Base-by-base conservation (phyloP, 2,329 filamentous ascomycete species). In the Rutstroemia sp. region DNA sequence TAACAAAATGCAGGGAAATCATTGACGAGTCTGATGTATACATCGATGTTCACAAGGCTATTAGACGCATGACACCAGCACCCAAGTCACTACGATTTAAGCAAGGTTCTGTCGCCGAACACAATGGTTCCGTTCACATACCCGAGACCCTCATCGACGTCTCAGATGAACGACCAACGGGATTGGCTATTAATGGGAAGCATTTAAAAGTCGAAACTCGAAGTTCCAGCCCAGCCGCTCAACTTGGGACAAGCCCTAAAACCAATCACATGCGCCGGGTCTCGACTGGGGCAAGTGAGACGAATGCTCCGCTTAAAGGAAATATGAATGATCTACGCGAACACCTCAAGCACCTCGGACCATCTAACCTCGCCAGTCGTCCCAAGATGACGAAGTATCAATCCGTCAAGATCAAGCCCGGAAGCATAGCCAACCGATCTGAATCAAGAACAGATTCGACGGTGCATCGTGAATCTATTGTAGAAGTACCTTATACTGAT, bases 11-110 rank as follows among this genome's bases (percentile, higher is more conserved):
- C 57, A 92, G 88, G 76, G 94, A 99, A 79, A 99, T 97, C 62
- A 95, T 99, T 60, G 94, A 99, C 70, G 94, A 99, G 72, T 97
- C 92, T 0, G 94, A 99, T 72, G 94, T 99, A 10, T 99, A 95
- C 67, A 87, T 99, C 61, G 94, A 99, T 71, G 91, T 99, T 2
- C 94, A 97, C 77, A 97, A 97, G 75, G 94, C 94, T 21, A 96
- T 99, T 64, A 84, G 94, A 57, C 88, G 94, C 52, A 62, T 70
- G 61, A 59, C 69, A 56, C 62, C 69, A 54, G 63, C 68, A n/a
- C 92, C 92, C 1, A 87, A 89, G 67, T 84, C 84, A 46, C 37
- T 17, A 21, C 82, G 87, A 56, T 79, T 83, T n/a, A 79, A 77
- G 19, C 82, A 80, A 62, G 76, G 75, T 46, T 75, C 76, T 53